Evolutionary conservation across 257 asterid species (phyloP).

Genomic region (Ajuga chamaepitys): DNA sequence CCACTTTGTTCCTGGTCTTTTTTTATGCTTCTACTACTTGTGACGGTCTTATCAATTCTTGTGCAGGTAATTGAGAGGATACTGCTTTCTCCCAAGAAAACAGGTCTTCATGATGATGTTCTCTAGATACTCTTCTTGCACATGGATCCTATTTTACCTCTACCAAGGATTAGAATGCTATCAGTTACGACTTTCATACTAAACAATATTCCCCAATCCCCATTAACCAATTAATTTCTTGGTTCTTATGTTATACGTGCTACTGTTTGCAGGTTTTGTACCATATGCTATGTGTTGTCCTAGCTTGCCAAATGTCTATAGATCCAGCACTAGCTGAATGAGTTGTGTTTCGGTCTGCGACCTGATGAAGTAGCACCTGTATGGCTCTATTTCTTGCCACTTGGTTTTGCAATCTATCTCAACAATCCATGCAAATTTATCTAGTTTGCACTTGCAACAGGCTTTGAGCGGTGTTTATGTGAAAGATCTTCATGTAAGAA

Average conservation of each 20-base stretch:
- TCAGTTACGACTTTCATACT: constrained; percentile 49
- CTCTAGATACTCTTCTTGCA: constrained; percentile 87
- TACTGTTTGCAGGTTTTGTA: constrained; percentile 74
- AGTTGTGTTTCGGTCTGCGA: constrained; percentile 85
- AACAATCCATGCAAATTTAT: too few species aligned
- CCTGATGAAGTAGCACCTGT: constrained; percentile 96
- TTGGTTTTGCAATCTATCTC: too few species aligned
- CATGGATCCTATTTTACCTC: constrained; percentile 87
- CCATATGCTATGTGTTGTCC: constrained; percentile 90
- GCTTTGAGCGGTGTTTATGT: too few species aligned
- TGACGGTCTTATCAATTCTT: constrained; percentile 1
- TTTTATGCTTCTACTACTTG: constrained; percentile 5
- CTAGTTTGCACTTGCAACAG: too few species aligned
- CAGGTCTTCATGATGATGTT: constrained; percentile 82
- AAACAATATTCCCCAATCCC: not conserved
- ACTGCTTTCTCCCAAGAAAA: constrained; percentile 76
- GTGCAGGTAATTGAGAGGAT: constrained; percentile 80
- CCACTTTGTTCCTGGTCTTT: not conserved
- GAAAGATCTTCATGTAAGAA: too few species aligned
- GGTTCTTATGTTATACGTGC: too few species aligned
- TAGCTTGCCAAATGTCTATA: constrained; percentile 75
- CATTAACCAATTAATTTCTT: constrained; percentile 9
- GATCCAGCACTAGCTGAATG: constrained; percentile 87
- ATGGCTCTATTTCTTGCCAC: constrained; percentile 35
- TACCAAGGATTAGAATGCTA: constrained; percentile 90